Evolutionary conservation across 495 filamentous ascomycete genomes (phyloP).

Genomic region (Penicillium daleae): DNA sequence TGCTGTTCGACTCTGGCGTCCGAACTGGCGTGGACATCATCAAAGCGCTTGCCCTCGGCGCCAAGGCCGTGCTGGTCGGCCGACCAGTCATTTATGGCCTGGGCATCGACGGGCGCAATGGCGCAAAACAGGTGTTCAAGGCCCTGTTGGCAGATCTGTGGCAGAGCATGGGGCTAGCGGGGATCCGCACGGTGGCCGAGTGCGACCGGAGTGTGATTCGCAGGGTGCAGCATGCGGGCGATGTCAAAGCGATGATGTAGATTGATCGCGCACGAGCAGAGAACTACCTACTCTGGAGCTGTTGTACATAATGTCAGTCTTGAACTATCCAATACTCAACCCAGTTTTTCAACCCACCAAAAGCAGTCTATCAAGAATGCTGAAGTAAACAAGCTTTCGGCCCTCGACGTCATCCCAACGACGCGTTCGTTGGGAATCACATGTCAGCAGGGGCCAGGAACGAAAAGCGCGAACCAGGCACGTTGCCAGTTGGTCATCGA

Average conservation of each 20-base stretch:
- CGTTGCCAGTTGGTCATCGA: constrained; percentile 4
- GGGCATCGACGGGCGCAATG: constrained; percentile 57
- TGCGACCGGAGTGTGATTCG: constrained; percentile 56
- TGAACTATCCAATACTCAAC: background rate
- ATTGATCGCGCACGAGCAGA: background rate
- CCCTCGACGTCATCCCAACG: constrained; percentile 19
- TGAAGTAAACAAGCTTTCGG: background rate
- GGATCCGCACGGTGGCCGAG: constrained; percentile 56
- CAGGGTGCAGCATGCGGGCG: constrained; percentile 56
- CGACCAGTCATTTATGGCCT: constrained; percentile 88
- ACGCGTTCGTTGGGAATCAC: constrained; percentile 23
- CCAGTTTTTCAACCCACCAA: background rate
- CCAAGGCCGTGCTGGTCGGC: constrained; percentile 85
- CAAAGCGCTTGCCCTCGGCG: constrained; percentile 88
- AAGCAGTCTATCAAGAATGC: background rate
- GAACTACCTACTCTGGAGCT: background rate
- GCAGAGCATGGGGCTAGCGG: constrained; percentile 61
- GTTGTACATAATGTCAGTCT: background rate
- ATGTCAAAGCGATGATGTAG: constrained; percentile 51
- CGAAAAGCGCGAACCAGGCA: background rate
- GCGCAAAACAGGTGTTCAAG: constrained; percentile 60
- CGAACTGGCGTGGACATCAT: constrained; percentile 66
- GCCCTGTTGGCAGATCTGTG: constrained; percentile 63
- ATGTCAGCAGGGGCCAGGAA: constrained; percentile 24
- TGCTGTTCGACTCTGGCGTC: constrained; percentile 69